Evolutionary conservation across 1,284 basidiomycete genomes (phyloP).

Genomic region (Inonotus obliquus): DNA sequence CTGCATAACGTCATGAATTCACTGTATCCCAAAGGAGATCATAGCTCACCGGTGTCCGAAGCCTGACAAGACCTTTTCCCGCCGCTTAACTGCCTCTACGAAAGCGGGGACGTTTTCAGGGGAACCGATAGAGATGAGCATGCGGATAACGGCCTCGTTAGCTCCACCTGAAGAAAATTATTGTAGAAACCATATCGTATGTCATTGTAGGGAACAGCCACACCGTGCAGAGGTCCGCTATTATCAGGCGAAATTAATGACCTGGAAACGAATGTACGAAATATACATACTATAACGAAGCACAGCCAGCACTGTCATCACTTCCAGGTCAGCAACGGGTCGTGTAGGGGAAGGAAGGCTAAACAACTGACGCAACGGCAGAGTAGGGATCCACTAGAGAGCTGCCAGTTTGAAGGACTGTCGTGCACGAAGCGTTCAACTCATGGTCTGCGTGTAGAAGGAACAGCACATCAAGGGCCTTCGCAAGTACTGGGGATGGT

Average conservation of each 20-base stretch:
- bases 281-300: slow-evolving; percentile 69
- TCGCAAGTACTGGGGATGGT: slow-evolving; percentile 79
- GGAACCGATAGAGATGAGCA: slow-evolving; percentile 82
- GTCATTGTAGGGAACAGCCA: slow-evolving; percentile 16
- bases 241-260: slow-evolving; percentile 11
- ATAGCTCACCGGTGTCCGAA: slow-evolving; percentile 72
- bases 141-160: slow-evolving; percentile 86
- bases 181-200: not conserved
- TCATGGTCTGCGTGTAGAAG: slow-evolving; percentile 87
- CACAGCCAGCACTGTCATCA: slow-evolving; percentile 63
- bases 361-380: slow-evolving; percentile 61
- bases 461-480: slow-evolving; percentile 82
- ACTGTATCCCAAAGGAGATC: slow-evolving; percentile 1
- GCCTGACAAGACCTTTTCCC: slow-evolving; percentile 82
- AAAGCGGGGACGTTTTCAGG: slow-evolving; percentile 82
- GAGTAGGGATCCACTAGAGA: slow-evolving; percentile 86
- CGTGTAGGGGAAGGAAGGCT: not conserved
- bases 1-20: slow-evolving; percentile 28
- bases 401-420: slow-evolving; percentile 81
- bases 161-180: slow-evolving; percentile 54
- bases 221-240: slow-evolving; percentile 78
- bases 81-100: slow-evolving; percentile 77
- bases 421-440: slow-evolving; percentile 79
- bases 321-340: slow-evolving; percentile 8
- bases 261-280: not conserved